Evolutionary conservation across 1,139 yeast species (phyloP).

Genomic region (Ogataea hybrid): DNA sequence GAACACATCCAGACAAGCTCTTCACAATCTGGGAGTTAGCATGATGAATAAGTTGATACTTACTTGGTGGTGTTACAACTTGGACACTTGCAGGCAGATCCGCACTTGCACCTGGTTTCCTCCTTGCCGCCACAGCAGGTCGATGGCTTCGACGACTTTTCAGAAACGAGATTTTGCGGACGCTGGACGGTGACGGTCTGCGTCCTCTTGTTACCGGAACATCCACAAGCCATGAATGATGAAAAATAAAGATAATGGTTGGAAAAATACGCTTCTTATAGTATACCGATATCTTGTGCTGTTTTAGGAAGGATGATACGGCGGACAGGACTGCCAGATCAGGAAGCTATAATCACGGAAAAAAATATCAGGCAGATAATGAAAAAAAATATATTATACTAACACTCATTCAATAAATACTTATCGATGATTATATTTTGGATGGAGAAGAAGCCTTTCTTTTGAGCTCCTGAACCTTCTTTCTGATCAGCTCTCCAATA

Average conservation of each 20-base stretch:
- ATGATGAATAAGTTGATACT: slow-evolving; percentile 4
- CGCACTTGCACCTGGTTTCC: slow-evolving; percentile 29
- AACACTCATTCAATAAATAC: background rate
- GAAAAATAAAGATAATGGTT: slow-evolving; percentile 1
- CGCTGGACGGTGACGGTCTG: slow-evolving; percentile 4
- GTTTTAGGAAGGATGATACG: slow-evolving; percentile 6
- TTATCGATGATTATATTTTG: slow-evolving; percentile 16
- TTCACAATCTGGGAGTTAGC: slow-evolving; percentile 8
- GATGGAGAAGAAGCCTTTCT: slow-evolving; percentile 24
- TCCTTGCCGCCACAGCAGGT: slow-evolving; percentile 25
- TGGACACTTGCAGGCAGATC: slow-evolving; percentile 31
- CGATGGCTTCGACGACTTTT: slow-evolving; percentile 8
- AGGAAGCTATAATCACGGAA: slow-evolving; percentile 10
- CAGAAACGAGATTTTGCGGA: slow-evolving; percentile 1
- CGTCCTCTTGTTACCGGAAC: slow-evolving; percentile 14
- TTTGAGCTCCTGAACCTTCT: slow-evolving; percentile 54
- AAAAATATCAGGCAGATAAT: background rate
- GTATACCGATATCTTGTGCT: background rate
- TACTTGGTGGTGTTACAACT: slow-evolving; percentile 33
- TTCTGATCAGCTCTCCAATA: slow-evolving; percentile 61
- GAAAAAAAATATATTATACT: background rate
- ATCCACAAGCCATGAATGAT: slow-evolving; percentile 28
- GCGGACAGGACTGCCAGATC: slow-evolving; percentile 13
- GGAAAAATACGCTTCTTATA: slow-evolving; percentile 1
- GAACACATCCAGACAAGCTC: no score